Percentiles rank a stretch among this genome's conserved stretches.
Evolutionary conservation across 805 yeast species (phyloP).

Genomic region (Starmerella scarabaei): DNA sequence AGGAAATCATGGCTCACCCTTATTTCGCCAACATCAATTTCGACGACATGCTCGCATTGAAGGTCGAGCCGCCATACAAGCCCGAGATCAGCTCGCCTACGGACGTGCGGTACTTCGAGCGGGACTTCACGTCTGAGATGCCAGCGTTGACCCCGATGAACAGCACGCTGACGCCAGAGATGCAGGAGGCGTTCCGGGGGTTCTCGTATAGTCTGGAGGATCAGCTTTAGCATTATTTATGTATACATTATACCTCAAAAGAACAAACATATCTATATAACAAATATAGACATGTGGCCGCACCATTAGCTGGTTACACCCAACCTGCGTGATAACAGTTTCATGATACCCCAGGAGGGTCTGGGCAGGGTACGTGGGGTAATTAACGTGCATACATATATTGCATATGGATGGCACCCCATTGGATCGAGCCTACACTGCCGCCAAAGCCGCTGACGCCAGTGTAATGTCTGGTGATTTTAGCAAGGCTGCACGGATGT

Average conservation of each 20-base stretch:
- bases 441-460: conserved; percentile 42
- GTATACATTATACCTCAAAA: neutral
- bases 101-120: conserved; percentile 86
- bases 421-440: conserved; percentile 34
- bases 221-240: conserved; percentile 9
- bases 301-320: no score
- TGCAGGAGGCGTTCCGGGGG: conserved; percentile 96
- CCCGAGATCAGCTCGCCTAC: conserved; percentile 81
- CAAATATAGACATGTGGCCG: neutral
- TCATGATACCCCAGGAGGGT: no score
- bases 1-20: conserved; percentile 89
- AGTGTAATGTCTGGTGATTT: conserved; percentile 34
- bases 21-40: conserved; percentile 83
- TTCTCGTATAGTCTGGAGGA: conserved; percentile 52
- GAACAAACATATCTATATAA: neutral
- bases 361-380: conserved; percentile 1
- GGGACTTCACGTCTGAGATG: conserved; percentile 85
- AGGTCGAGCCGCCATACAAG: conserved; percentile 75
- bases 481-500: conserved; percentile 31
- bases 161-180: conserved; percentile 65
- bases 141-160: conserved; percentile 93
- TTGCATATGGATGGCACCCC: conserved; percentile 18
- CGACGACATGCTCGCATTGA: conserved; percentile 62
- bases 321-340: no score
- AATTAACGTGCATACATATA: neutral